These are phyloP conservation scores for Talaromyces sp. DNA, from an alignment of 2,329 filamentous ascomycete species.

Conservation along the genomic window DNA sequence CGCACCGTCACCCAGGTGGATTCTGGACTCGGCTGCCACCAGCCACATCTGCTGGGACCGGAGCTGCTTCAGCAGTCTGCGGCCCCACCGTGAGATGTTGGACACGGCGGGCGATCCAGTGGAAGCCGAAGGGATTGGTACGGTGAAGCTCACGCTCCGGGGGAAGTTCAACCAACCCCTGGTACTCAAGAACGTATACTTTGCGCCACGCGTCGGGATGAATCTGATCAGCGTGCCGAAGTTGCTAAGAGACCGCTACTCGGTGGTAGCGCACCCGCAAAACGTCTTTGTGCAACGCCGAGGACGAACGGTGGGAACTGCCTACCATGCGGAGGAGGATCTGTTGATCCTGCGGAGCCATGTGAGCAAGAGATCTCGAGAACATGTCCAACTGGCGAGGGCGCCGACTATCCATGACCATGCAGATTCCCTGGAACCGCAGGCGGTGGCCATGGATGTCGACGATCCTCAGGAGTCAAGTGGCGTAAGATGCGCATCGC, in stretches of 20 bases:
- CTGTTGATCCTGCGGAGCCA: neutral
- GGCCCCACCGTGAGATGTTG: slow-evolving; percentile 3
- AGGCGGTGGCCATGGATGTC: slow-evolving; percentile 2
- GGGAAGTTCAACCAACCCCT: slow-evolving; percentile 6
- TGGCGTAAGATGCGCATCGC: neutral
- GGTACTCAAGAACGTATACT: slow-evolving; percentile 3
- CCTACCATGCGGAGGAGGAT: slow-evolving; percentile 3
- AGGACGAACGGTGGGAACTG: slow-evolving; percentile 4
- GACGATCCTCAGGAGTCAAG: slow-evolving; percentile 1
- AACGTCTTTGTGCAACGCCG: slow-evolving; percentile 6
- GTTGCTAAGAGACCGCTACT: slow-evolving; percentile 2
- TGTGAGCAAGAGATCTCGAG: neutral
- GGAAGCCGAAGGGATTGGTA: slow-evolving; percentile 8
- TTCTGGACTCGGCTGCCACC: slow-evolving; percentile 9
- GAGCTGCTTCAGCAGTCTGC: slow-evolving; percentile 9
- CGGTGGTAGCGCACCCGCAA: slow-evolving; percentile 1
- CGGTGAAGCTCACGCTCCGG: slow-evolving; percentile 7
- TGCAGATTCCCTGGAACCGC: slow-evolving; percentile 5
- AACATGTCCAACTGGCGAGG: neutral
- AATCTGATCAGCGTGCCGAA: slow-evolving; percentile 8
- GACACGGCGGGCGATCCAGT: slow-evolving; percentile 4
- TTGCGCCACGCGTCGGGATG: slow-evolving; percentile 3
- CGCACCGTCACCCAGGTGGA: slow-evolving; percentile 9
- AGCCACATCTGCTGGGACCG: slow-evolving; percentile 9
- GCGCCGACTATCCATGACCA: slow-evolving; percentile 1